Conservation (phyloP, 192 early-diverging fungal genomes). For the Podila minutissima region DNA sequence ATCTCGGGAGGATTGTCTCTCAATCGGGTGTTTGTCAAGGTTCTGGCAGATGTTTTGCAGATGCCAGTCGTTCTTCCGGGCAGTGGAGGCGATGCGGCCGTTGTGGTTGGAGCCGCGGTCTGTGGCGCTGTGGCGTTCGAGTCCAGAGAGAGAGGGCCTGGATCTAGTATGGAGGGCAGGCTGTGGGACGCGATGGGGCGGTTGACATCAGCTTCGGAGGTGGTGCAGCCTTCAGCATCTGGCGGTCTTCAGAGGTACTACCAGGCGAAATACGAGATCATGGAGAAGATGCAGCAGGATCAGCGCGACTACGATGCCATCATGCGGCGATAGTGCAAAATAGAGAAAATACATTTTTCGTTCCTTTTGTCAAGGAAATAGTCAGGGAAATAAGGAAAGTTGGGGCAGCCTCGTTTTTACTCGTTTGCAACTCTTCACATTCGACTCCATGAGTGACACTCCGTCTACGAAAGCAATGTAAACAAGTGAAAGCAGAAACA, state of each 20-base stretch:
- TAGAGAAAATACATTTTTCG: background rate
- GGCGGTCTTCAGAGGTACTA: constrained; percentile 48
- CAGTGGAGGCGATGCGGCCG: constrained; percentile 63
- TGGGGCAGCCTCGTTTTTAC: too few relatives aligned
- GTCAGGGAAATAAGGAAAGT: too few relatives aligned
- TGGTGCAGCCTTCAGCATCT: constrained; percentile 56
- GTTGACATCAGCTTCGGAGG: constrained; percentile 57
- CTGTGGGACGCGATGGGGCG: constrained; percentile 67
- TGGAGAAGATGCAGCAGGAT: constrained; percentile 66
- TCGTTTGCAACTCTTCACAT: too few relatives aligned
- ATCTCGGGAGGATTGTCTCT: constrained; percentile 74
- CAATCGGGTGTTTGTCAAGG: constrained; percentile 69
- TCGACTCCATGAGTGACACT: too few relatives aligned
- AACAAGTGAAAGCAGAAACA: too few relatives aligned
- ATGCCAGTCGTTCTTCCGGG: constrained; percentile 63
- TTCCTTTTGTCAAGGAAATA: background rate
- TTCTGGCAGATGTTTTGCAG: constrained; percentile 66
- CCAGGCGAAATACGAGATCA: constrained; percentile 63
- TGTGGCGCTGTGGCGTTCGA: constrained; percentile 66
- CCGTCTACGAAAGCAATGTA: too few relatives aligned
- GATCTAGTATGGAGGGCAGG: constrained; percentile 12
- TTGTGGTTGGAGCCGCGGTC: constrained; percentile 75
- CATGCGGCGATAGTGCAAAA: constrained; percentile 50
- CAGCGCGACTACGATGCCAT: constrained; percentile 62
- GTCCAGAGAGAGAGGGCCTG: constrained; percentile 14